Percentiles rank a stretch among this genome's conserved stretches.
phyloP scores from a whole-genome alignment of 306 rosid species.

The Abrus precatorius region DNA sequence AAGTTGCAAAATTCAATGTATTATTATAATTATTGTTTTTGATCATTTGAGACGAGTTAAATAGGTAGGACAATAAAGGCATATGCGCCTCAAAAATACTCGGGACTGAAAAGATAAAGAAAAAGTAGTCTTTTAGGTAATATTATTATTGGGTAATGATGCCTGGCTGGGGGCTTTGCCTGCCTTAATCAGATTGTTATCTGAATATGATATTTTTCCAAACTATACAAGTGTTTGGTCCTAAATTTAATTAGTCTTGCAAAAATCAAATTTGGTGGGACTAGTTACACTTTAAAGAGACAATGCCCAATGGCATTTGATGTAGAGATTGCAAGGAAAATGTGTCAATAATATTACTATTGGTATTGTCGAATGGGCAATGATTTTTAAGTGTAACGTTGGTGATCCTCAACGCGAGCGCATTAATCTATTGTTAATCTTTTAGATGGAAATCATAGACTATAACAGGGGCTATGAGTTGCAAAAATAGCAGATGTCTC shows the following conservation, averaged over 20 bases:
- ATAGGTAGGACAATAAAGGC: constrained; percentile 42
- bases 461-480: neutral
- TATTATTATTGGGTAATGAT: constrained; percentile 8
- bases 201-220: neutral
- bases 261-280: constrained; percentile 20
- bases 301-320: neutral
- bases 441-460: neutral
- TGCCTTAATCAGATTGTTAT: constrained; percentile 8
- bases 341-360: neutral
- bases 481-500: constrained; percentile 10
- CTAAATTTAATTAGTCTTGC: constrained; percentile 9
- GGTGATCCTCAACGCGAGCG: neutral
- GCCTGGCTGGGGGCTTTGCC: constrained; percentile 10
- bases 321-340: constrained; percentile 8
- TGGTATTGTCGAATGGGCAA: neutral
- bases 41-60: constrained; percentile 36
- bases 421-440: constrained; percentile 1
- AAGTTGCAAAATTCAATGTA: constrained; percentile 43
- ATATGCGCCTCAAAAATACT: constrained; percentile 44
- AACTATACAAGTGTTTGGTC: neutral
- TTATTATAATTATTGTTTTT: constrained; percentile 27
- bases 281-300: neutral
- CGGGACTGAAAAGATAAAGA: constrained; percentile 44
- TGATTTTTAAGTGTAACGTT: neutral
- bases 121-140: constrained; percentile 26